phyloP scores from a whole-genome alignment of 2,329 filamentous ascomycete genomes.

The Penicillium sp. region DNA sequence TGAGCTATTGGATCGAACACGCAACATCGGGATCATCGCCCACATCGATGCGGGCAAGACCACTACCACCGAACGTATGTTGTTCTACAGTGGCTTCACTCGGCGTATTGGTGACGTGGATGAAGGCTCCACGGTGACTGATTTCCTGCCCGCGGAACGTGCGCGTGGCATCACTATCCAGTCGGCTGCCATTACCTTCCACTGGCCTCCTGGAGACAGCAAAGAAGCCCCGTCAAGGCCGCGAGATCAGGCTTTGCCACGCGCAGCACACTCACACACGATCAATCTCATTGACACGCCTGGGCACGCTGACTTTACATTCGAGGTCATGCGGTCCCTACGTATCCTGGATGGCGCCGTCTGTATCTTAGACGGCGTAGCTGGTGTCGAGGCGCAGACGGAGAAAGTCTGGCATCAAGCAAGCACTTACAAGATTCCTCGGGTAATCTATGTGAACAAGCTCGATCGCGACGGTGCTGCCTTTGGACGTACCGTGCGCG shows the following conservation, averaged over 20 bases:
- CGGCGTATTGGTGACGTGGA: constrained; percentile 91
- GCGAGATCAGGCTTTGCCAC: constrained; percentile 44
- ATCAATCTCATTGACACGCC: constrained; percentile 95
- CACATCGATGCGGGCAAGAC: constrained; percentile 99
- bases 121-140: constrained; percentile 93
- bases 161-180: constrained; percentile 95
- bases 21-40: constrained; percentile 97
- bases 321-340: constrained; percentile 89
- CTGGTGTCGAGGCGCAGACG: constrained; percentile 93
- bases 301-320: constrained; percentile 95
- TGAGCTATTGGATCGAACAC: constrained; percentile 59
- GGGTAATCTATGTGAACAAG: constrained; percentile 81
- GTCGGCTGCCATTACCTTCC: constrained; percentile 91
- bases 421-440: constrained; percentile 77
- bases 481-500: constrained; percentile 80
- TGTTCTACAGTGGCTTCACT: constrained; percentile 91
- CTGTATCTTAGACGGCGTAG: constrained; percentile 89
- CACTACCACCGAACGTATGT: constrained; percentile 97
- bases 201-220: constrained; percentile 67
- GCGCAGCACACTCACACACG: constrained; percentile 60
- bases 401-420: constrained; percentile 95
- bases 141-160: constrained; percentile 90
- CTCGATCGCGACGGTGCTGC: constrained; percentile 77
- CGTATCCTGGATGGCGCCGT: constrained; percentile 85
- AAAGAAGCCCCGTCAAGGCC: constrained; percentile 14